Conservation (phyloP, 352 stramenopile species). For the Phytophthora sp. region DNA sequence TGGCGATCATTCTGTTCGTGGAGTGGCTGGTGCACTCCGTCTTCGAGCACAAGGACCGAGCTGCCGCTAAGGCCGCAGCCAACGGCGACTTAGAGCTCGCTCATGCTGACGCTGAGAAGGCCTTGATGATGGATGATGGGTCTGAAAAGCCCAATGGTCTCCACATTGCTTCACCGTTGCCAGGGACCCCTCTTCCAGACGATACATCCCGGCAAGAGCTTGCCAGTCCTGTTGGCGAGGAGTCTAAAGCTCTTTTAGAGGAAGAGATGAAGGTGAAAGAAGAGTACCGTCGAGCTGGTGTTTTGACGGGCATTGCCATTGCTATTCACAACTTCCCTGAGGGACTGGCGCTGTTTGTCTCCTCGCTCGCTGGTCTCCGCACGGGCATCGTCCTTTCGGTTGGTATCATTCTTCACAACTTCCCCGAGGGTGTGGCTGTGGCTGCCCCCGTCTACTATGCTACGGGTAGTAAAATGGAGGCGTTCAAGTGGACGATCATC, state of each 20-base stretch:
- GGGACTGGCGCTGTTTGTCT: slow-evolving; percentile 96
- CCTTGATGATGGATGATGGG: slow-evolving; percentile 17
- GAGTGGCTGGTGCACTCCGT: slow-evolving; percentile 68
- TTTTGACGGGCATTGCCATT: slow-evolving; percentile 95
- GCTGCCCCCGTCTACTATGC: slow-evolving; percentile 97
- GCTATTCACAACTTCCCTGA: slow-evolving; percentile 98
- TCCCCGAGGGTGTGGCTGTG: slow-evolving; percentile 96
- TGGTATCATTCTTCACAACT: slow-evolving; percentile 97
- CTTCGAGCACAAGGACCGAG: slow-evolving; percentile 35
- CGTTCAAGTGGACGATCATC: slow-evolving; percentile 92
- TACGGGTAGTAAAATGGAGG: slow-evolving; percentile 91
- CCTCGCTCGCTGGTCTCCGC: slow-evolving; percentile 87
- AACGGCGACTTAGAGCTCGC: slow-evolving; percentile 19
- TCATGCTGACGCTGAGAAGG: slow-evolving; percentile 19
- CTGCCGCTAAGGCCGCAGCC: slow-evolving; percentile 8
- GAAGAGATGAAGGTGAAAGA: slow-evolving; percentile 39
- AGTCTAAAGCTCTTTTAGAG: slow-evolving; percentile 23
- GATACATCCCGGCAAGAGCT: slow-evolving; percentile 19
- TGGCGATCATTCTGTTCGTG: slow-evolving; percentile 69
- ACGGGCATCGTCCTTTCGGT: slow-evolving; percentile 93
- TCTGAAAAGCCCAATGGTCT: slow-evolving; percentile 29
- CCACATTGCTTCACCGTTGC: slow-evolving; percentile 29
- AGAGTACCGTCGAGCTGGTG: slow-evolving; percentile 81
- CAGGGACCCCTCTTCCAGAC: slow-evolving; percentile 38
- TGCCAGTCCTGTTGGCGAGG: slow-evolving; percentile 33